A percentile compares a stretch with the other conserved stretches of the same genome.
These are phyloP conservation scores for Microascus cirrosus DNA, from an alignment of 2,329 filamentous ascomycete species.

Conservation along the genomic window DNA sequence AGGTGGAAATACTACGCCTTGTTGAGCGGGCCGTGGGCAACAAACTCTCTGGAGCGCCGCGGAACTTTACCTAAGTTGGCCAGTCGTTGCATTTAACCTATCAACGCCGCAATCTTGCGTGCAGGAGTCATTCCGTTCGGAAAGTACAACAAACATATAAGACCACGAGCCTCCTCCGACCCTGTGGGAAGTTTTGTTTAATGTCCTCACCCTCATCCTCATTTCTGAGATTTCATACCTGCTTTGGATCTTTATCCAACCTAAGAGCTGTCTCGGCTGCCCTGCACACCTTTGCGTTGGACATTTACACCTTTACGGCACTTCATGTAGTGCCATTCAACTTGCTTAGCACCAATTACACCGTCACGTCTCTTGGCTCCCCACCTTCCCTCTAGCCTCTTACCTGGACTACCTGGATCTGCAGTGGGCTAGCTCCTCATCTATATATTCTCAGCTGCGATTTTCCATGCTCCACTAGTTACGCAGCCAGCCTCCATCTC, in stretches of 20 bases:
- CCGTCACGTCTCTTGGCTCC: background rate
- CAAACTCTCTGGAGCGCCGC: background rate
- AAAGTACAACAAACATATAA: conserved; percentile 4
- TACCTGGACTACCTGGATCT: background rate
- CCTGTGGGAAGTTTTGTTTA: background rate
- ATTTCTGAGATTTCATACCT: background rate
- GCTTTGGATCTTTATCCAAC: background rate
- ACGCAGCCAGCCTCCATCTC: background rate
- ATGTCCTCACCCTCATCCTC: background rate
- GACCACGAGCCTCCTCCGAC: conserved; percentile 2
- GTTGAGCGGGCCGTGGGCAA: background rate
- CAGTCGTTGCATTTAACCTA: background rate
- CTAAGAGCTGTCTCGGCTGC: background rate
- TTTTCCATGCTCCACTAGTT: background rate
- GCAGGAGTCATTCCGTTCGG: background rate
- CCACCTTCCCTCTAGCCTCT: background rate
- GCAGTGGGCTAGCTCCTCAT: background rate
- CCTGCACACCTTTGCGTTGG: background rate
- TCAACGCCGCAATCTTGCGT: background rate
- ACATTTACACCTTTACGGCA: background rate
- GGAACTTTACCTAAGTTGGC: background rate
- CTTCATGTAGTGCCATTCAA: background rate
- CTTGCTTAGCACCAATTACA: background rate
- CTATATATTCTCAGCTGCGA: background rate
- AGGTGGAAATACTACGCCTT: conserved; percentile 1